Conservation (phyloP, 1,139 yeast species). For the Yamadazyma sp. region DNA sequence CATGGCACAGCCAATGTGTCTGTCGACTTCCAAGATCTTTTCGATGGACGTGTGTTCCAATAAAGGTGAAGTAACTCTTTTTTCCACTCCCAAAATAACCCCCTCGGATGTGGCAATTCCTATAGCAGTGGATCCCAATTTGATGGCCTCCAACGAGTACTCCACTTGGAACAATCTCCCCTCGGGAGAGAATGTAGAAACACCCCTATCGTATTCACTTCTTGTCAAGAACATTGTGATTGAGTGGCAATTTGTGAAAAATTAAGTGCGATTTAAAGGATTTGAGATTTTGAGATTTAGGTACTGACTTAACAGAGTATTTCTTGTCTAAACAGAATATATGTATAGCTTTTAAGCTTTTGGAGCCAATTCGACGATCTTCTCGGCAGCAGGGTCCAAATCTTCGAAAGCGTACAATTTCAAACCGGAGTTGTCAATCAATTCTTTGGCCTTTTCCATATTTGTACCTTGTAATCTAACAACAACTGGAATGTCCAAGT, state of each 20-base stretch:
- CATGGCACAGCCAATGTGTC: conserved; percentile 98
- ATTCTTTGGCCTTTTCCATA: conserved; percentile 82
- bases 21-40: conserved; percentile 92
- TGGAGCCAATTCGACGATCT: conserved; percentile 75
- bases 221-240: conserved; percentile 85
- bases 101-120: conserved; percentile 98
- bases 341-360: too few species aligned
- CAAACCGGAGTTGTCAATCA: conserved; percentile 86
- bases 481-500: conserved; percentile 90
- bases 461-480: conserved; percentile 99
- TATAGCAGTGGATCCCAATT: conserved; percentile 94
- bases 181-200: conserved; percentile 97
- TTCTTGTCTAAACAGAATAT: too few species aligned
- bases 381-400: conserved; percentile 96
- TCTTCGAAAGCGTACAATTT: conserved; percentile 91
- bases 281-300: too few species aligned
- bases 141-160: conserved; percentile 96
- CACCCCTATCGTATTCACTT: conserved; percentile 99
- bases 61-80: conserved; percentile 90
- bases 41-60: conserved; percentile 93
- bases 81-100: conserved; percentile 93
- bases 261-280: background rate
- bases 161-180: conserved; percentile 98
- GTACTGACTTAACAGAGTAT: too few species aligned
- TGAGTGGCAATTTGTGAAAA: conserved; percentile 4